Evolutionary conservation across 176 grass and related monocot genomes (phyloP).

Genomic region (Paspalum notatum): DNA sequence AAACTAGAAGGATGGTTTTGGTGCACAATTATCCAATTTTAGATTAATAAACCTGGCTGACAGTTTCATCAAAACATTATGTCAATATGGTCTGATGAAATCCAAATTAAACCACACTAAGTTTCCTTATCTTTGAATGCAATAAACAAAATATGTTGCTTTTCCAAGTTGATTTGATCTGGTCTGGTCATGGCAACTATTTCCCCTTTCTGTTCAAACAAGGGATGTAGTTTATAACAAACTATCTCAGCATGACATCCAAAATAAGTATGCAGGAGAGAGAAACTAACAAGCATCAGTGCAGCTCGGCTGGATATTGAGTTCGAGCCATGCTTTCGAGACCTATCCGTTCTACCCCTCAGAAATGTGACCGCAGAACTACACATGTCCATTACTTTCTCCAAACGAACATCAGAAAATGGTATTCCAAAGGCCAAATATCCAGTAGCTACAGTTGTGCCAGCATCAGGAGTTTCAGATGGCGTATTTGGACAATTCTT

Average conservation of each 20-base stretch:
- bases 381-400: constrained; percentile 70
- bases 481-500: constrained; percentile 36
- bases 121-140: not conserved
- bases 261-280: constrained; percentile 5
- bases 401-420: constrained; percentile 59
- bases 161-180: not conserved
- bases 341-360: constrained; percentile 71
- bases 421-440: constrained; percentile 39
- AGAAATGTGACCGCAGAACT: constrained; percentile 70
- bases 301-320: constrained; percentile 69
- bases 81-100: constrained; percentile 3
- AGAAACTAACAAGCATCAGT: constrained; percentile 80
- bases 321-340: constrained; percentile 63
- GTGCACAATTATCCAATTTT: constrained; percentile 7
- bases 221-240: constrained; percentile 17
- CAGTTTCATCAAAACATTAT: not conserved
- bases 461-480: constrained; percentile 33
- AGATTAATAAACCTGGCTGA: not conserved
- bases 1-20: not conserved
- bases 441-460: constrained; percentile 42
- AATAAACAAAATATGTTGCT: not conserved
- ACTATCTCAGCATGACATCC: constrained; percentile 5
- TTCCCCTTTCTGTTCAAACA: not conserved
- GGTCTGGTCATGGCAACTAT: not conserved
- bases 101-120: constrained; percentile 8